Conservation (phyloP, 202 grass and related monocot species). For the Digitaria exilis region DNA sequence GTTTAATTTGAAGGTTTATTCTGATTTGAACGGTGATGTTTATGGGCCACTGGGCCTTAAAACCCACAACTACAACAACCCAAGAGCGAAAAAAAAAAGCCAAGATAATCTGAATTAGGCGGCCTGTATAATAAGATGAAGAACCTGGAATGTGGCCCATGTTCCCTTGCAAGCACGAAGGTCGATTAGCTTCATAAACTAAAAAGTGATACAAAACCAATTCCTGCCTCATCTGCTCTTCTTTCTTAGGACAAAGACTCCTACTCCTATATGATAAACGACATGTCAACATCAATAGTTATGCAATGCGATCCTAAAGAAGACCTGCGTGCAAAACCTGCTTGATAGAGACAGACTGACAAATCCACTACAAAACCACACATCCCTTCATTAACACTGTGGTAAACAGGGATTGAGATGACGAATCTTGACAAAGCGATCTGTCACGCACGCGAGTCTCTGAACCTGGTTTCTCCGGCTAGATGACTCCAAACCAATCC, state of each 20-base stretch:
- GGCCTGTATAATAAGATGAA: too few relatives aligned
- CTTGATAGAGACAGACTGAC: neutral
- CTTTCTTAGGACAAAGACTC: neutral
- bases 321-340: too few relatives aligned
- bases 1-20: too few relatives aligned
- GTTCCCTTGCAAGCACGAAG: neutral
- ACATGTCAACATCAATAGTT: neutral
- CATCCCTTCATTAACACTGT: neutral
- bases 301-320: neutral
- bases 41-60: neutral
- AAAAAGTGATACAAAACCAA: neutral
- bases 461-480: neutral
- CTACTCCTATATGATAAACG: too few relatives aligned
- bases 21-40: neutral
- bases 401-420: neutral
- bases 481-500: neutral
- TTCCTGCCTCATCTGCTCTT: neutral
- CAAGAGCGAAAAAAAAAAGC: neutral
- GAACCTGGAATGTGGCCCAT: neutral
- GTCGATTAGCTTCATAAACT: neutral
- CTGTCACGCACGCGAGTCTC: neutral
- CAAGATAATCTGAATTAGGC: too few relatives aligned
- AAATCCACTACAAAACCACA: neutral
- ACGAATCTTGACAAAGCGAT: neutral
- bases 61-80: neutral